These are phyloP conservation scores for Xylaria sp. DNA, from an alignment of 2,329 filamentous ascomycete genomes.

Conservation along the genomic window DNA sequence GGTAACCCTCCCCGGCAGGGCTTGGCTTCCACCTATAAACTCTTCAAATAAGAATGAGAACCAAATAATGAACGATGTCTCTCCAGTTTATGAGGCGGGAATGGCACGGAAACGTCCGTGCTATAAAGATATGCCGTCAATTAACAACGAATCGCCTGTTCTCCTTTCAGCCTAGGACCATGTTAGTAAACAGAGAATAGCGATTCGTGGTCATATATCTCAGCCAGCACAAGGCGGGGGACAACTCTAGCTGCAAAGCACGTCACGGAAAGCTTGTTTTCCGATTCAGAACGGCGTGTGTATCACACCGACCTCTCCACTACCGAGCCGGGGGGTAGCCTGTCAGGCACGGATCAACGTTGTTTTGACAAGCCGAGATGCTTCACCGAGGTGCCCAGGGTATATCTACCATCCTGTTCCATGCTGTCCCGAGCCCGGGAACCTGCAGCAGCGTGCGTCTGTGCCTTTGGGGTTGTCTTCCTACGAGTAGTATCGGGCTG, in stretches of 20 bases:
- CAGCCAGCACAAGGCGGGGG: not conserved
- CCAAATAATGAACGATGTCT: not conserved
- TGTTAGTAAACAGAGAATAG: not conserved
- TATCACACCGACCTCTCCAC: slow-evolving; percentile 24
- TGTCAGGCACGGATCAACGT: slow-evolving; percentile 15
- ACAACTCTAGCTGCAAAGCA: slow-evolving; percentile 1
- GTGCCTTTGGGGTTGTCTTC: not conserved
- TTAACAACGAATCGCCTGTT: not conserved
- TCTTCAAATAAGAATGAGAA: not conserved
- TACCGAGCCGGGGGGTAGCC: slow-evolving; percentile 20
- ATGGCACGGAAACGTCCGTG: slow-evolving; percentile 11
- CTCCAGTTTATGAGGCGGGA: not conserved
- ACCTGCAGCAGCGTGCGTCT: slow-evolving; percentile 30
- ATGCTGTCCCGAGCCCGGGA: slow-evolving; percentile 30
- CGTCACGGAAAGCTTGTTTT: slow-evolving; percentile 13
- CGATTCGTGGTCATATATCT: not conserved
- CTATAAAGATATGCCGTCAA: not conserved
- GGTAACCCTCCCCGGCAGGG: not conserved
- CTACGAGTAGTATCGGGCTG: slow-evolving; percentile 3
- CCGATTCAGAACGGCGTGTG: slow-evolving; percentile 15
- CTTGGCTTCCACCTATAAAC: not conserved
- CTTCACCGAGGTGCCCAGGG: slow-evolving; percentile 28
- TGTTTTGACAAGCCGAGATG: slow-evolving; percentile 16
- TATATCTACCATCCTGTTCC: slow-evolving; percentile 11
- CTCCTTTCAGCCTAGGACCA: not conserved